phyloP scores from a whole-genome alignment of 139 green algal species.

The Yamagishiella unicocca region DNA sequence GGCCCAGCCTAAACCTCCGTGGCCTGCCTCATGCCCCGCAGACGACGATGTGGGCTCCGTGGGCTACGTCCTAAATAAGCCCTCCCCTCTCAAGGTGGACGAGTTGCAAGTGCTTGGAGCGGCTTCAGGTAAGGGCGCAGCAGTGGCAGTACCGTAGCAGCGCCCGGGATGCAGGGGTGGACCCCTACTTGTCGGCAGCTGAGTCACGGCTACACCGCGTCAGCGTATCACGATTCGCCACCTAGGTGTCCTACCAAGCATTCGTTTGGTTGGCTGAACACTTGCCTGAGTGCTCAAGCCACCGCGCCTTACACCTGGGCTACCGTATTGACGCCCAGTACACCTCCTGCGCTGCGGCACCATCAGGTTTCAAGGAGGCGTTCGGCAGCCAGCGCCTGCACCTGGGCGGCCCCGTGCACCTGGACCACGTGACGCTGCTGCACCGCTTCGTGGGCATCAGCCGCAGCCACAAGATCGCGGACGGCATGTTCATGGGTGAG shows the following conservation, averaged over 20 bases:
- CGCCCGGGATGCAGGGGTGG: too few species aligned
- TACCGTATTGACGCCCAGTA: not conserved
- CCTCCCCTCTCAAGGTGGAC: slow-evolving; percentile 50
- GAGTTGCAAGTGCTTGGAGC: slow-evolving; percentile 55
- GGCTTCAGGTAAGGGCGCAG: slow-evolving; percentile 21
- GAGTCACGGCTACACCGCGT: too few species aligned
- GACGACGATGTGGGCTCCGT: slow-evolving; percentile 50
- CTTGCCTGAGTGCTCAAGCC: too few species aligned
- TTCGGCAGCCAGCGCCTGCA: slow-evolving; percentile 59
- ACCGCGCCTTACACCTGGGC: too few species aligned
- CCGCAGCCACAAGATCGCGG: slow-evolving; percentile 41
- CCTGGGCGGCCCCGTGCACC: slow-evolving; percentile 63
- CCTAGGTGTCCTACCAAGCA: too few species aligned
- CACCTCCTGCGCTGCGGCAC: not conserved
- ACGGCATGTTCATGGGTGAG: slow-evolving; percentile 41
- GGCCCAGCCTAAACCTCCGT: not conserved
- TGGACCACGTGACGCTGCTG: slow-evolving; percentile 65
- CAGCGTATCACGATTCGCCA: too few species aligned
- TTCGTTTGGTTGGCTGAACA: too few species aligned
- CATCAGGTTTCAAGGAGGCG: slow-evolving; percentile 55
- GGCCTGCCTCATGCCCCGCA: slow-evolving; percentile 20
- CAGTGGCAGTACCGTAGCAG: too few species aligned
- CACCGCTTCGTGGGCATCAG: slow-evolving; percentile 58
- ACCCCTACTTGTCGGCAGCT: too few species aligned
- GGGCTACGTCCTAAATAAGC: slow-evolving; percentile 67